phyloP scores from a whole-genome alignment of 768 basidiomycete genomes.

The Calocera cornea region DNA sequence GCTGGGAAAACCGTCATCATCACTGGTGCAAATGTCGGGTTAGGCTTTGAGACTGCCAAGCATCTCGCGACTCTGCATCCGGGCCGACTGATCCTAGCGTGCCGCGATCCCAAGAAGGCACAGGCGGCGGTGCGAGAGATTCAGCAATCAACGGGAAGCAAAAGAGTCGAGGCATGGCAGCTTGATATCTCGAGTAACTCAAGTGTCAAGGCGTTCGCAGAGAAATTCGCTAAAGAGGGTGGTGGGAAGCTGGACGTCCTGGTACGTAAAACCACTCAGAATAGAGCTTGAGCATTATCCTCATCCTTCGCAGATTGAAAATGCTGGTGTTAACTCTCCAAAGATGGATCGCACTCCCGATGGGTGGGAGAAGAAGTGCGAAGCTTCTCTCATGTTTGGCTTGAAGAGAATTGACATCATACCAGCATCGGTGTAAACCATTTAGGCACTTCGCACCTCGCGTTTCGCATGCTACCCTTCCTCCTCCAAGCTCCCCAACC shows the following conservation, averaged over 20 bases:
- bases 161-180: conserved; percentile 28
- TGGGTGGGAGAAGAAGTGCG: conserved; percentile 40
- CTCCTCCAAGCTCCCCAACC: conserved; percentile 29
- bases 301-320: conserved; percentile 22
- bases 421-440: conserved; percentile 37
- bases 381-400: conserved; percentile 6
- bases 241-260: conserved; percentile 31
- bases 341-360: conserved; percentile 25
- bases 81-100: conserved; percentile 8
- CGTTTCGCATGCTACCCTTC: conserved; percentile 32
- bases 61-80: conserved; percentile 22
- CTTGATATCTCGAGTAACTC: conserved; percentile 32
- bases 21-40: conserved; percentile 11
- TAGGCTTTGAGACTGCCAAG: conserved; percentile 14
- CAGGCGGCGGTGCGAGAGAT: neutral
- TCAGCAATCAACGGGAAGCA: conserved; percentile 20
- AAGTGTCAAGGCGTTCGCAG: conserved; percentile 30
- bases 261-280: neutral
- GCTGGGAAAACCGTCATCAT: conserved; percentile 10
- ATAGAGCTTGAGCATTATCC: neutral
- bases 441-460: conserved; percentile 30
- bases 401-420: neutral
- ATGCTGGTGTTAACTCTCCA: conserved; percentile 24
- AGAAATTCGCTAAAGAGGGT: conserved; percentile 21
- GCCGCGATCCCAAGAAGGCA: neutral